Evolutionary conservation across 352 stramenopile species (phyloP).

Genomic region (Pseudoperonospora humuli): DNA sequence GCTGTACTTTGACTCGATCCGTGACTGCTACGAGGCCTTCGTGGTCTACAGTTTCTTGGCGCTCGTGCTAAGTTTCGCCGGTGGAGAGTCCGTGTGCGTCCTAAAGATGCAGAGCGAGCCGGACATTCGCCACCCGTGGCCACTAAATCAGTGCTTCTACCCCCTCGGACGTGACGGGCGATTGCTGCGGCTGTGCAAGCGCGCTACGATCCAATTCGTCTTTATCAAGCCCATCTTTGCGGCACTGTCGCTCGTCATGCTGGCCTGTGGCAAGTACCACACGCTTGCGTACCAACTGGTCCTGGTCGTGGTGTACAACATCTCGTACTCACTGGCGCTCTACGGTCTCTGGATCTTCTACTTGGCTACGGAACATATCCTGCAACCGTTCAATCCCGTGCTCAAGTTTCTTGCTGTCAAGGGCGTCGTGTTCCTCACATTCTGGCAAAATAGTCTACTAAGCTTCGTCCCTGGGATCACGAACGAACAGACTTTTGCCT

Average conservation of each 20-base stretch:
- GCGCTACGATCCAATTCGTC: conserved; percentile 89
- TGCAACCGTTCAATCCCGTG: conserved; percentile 79
- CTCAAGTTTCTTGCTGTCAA: conserved; percentile 92
- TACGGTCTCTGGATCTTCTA: conserved; percentile 90
- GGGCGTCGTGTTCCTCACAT: conserved; percentile 89
- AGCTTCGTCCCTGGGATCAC: conserved; percentile 80
- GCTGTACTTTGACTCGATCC: conserved; percentile 82
- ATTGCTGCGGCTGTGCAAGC: conserved; percentile 83
- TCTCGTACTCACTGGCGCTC: conserved; percentile 84
- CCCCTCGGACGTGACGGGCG: conserved; percentile 74
- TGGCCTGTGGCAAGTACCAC: conserved; percentile 70
- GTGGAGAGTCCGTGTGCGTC: conserved; percentile 84
- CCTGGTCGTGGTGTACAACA: conserved; percentile 86
- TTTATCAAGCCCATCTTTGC: conserved; percentile 88
- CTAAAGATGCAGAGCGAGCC: conserved; percentile 83
- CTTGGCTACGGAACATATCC: conserved; percentile 79
- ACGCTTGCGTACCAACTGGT: conserved; percentile 74
- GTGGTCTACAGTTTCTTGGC: conserved; percentile 90
- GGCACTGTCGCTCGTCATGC: conserved; percentile 76
- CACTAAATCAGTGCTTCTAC: conserved; percentile 62
- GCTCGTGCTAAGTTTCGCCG: conserved; percentile 83
- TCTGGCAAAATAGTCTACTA: conserved; percentile 87
- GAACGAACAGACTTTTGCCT: conserved; percentile 78
- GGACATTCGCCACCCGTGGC: conserved; percentile 76
- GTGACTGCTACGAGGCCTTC: conserved; percentile 90